phyloP scores from a whole-genome alignment of 2,329 filamentous ascomycete species.

The Reticulascus tulasneorum region DNA sequence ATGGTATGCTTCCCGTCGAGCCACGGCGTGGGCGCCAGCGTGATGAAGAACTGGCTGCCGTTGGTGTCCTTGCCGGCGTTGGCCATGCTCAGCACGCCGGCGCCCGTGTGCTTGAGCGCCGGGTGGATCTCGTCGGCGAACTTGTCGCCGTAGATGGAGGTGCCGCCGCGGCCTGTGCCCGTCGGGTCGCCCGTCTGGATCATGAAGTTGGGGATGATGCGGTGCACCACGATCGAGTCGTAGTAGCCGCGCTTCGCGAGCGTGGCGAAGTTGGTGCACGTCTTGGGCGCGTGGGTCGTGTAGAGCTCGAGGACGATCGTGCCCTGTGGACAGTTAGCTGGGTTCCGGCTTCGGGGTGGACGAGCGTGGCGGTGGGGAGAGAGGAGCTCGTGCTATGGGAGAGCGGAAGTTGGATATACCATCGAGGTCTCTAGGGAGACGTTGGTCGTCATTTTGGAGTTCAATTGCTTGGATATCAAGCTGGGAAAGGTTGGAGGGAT shows the following conservation, averaged over 20 bases:
- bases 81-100: slow-evolving; percentile 93
- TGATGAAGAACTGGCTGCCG: slow-evolving; percentile 94
- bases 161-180: slow-evolving; percentile 84
- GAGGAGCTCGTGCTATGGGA: slow-evolving; percentile 1
- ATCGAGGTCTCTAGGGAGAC: slow-evolving; percentile 73
- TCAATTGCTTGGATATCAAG: neutral
- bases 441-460: slow-evolving; percentile 64
- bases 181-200: slow-evolving; percentile 92
- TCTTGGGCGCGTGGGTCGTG: slow-evolving; percentile 80
- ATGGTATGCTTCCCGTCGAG: slow-evolving; percentile 96
- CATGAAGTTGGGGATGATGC: slow-evolving; percentile 96
- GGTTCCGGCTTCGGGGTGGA: slow-evolving; percentile 5
- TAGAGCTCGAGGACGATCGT: slow-evolving; percentile 86
- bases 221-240: slow-evolving; percentile 81
- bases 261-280: slow-evolving; percentile 82
- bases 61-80: slow-evolving; percentile 93
- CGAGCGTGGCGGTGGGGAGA: neutral
- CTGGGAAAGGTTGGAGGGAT: neutral
- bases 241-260: slow-evolving; percentile 85
- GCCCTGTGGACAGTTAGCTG: too few relatives aligned
- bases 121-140: slow-evolving; percentile 88
- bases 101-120: slow-evolving; percentile 82
- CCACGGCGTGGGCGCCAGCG: slow-evolving; percentile 91
- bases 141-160: slow-evolving; percentile 86
- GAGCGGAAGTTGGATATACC: neutral